phyloP scores from a whole-genome alignment of 2,329 filamentous ascomycete species.

The Capronia coronata region DNA sequence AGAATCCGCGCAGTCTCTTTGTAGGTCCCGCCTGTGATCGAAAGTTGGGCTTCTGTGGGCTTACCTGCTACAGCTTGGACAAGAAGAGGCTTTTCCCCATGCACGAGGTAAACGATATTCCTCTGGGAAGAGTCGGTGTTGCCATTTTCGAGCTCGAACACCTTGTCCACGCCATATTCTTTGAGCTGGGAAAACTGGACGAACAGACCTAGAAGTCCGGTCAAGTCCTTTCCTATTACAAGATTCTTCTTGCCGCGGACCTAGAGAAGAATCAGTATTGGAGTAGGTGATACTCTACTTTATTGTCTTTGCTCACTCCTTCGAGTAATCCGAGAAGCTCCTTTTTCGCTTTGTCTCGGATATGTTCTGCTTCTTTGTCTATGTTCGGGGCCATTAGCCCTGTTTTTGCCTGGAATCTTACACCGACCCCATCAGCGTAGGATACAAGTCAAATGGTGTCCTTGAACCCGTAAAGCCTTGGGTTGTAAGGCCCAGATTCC shows the following conservation, averaged over 20 bases:
- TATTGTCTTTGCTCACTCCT: conserved; percentile 62
- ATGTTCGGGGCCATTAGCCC: conserved; percentile 39
- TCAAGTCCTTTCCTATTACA: conserved; percentile 82
- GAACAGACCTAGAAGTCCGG: conserved; percentile 81
- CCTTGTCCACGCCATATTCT: conserved; percentile 95
- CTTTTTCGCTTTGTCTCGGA: conserved; percentile 61
- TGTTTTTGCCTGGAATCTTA: conserved; percentile 13
- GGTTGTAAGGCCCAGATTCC: no score
- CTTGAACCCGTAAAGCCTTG: no score
- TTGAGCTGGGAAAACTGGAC: conserved; percentile 93
- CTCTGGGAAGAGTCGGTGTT: conserved; percentile 92
- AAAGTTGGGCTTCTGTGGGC: conserved; percentile 33
- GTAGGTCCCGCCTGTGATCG: conserved; percentile 25
- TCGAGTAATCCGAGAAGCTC: conserved; percentile 87
- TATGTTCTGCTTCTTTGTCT: conserved; percentile 42
- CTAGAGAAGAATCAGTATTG: conserved; percentile 47
- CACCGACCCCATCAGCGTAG: not conserved
- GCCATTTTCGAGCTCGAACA: conserved; percentile 92
- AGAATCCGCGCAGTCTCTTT: conserved; percentile 22
- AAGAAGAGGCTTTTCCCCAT: conserved; percentile 80
- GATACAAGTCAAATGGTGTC: not conserved
- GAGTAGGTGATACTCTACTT: not conserved
- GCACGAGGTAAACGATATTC: conserved; percentile 88
- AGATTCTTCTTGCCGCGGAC: conserved; percentile 98
- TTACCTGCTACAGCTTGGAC: conserved; percentile 83